These are phyloP conservation scores for Acanthamoeba healyi DNA, from an alignment of 208 protist species.

Conservation along the genomic window DNA sequence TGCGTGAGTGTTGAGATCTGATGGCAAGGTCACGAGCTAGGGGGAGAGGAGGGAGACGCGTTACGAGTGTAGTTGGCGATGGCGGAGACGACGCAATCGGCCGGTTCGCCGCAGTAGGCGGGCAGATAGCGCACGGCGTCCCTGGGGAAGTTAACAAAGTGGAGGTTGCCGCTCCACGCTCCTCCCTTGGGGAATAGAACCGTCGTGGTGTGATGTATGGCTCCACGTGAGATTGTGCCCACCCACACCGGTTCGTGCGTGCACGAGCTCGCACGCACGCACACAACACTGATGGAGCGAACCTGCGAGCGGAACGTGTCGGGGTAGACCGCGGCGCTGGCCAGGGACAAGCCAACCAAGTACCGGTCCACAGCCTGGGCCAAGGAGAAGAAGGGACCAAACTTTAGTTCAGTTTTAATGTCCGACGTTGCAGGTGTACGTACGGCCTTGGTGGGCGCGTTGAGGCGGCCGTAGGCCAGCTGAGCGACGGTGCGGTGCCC, in stretches of 20 bases:
- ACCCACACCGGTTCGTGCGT: not conserved
- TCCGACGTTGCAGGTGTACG: not conserved
- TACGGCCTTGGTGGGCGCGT: not conserved
- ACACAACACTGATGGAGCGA: too few relatives aligned
- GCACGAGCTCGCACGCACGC: too few relatives aligned
- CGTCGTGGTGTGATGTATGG: too few relatives aligned
- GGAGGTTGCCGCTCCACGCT: not conserved
- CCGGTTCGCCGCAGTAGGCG: not conserved
- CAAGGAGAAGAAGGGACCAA: too few relatives aligned
- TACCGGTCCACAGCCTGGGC: not conserved
- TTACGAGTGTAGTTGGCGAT: slow-evolving; percentile 18
- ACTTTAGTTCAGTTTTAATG: not conserved
- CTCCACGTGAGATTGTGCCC: not conserved
- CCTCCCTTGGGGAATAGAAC: not conserved
- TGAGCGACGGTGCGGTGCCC: slow-evolving; percentile 2
- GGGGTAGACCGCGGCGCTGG: not conserved
- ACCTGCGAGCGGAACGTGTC: not conserved
- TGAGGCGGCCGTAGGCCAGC: not conserved
- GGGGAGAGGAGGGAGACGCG: not conserved
- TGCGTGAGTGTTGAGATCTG: too few relatives aligned
- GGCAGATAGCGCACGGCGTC: not conserved
- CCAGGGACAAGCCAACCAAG: not conserved
- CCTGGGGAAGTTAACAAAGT: slow-evolving; percentile 20
- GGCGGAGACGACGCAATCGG: not conserved
- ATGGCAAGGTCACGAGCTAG: not conserved